These are phyloP conservation scores for Theobroma grandiflorum DNA, from an alignment of 441 rosid genomes.

Conservation along the genomic window DNA sequence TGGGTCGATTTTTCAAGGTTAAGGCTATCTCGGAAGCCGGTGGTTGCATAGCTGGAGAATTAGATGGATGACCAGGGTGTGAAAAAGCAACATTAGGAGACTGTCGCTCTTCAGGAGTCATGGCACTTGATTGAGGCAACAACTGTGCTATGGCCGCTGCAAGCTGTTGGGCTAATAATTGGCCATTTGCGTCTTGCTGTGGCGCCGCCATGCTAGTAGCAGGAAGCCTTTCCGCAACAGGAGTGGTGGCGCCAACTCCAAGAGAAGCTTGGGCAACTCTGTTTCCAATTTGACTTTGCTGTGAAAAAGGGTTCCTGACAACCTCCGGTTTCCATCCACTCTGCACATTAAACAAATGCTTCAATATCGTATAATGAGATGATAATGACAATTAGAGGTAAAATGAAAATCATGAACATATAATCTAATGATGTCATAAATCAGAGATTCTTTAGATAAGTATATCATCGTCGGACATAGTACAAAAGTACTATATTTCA, in stretches of 20 bases:
- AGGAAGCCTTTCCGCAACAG: slow-evolving; percentile 27
- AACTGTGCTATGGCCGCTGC: slow-evolving; percentile 43
- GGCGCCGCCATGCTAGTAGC: slow-evolving; percentile 30
- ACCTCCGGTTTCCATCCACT: slow-evolving; percentile 71
- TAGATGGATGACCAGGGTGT: slow-evolving; percentile 31
- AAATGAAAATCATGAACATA: neutral
- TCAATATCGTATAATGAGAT: slow-evolving; percentile 10
- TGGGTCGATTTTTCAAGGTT: slow-evolving; percentile 29
- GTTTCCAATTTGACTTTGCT: slow-evolving; percentile 49
- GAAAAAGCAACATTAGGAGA: slow-evolving; percentile 27
- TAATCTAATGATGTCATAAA: neutral
- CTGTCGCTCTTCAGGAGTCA: slow-evolving; percentile 38
- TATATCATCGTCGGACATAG: neutral
- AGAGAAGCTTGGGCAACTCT: slow-evolving; percentile 37
- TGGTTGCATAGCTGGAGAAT: slow-evolving; percentile 28
- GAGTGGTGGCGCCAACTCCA: slow-evolving; percentile 24
- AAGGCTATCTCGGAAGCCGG: slow-evolving; percentile 32
- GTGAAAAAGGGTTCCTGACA: slow-evolving; percentile 75
- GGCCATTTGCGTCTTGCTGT: slow-evolving; percentile 46
- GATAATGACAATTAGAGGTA: neutral
- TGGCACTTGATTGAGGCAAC: slow-evolving; percentile 36
- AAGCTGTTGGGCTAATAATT: slow-evolving; percentile 44
- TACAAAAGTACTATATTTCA: neutral
- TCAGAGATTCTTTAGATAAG: neutral
- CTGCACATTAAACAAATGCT: slow-evolving; percentile 58